Percentiles rank a stretch among this genome's conserved stretches.
phyloP scores from a whole-genome alignment of 1,284 basidiomycete genomes.

The Dichomitus squalens region DNA sequence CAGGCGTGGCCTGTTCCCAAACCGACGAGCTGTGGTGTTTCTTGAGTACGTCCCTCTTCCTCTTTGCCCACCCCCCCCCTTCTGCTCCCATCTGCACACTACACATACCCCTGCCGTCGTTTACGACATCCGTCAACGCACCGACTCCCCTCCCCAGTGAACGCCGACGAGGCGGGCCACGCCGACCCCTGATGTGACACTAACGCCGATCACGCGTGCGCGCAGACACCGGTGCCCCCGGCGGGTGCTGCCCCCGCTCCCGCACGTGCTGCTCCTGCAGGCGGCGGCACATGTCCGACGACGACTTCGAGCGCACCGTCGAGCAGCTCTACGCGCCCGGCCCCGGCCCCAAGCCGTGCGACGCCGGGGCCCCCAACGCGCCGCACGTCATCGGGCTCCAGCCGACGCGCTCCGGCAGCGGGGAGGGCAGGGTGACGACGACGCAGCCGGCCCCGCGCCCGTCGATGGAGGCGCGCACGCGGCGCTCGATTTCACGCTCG shows the following conservation, averaged over 20 bases:
- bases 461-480: conserved; percentile 17
- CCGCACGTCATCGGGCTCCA: conserved; percentile 21
- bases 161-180: no score
- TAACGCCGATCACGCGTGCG: neutral
- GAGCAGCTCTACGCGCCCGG: conserved; percentile 19
- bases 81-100: neutral
- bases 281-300: conserved; percentile 19
- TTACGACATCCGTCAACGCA: neutral
- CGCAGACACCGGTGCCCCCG: neutral
- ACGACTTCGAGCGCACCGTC: conserved; percentile 23
- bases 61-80: neutral
- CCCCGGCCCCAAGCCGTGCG: conserved; percentile 1
- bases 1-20: conserved; percentile 13
- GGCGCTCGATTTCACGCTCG: neutral
- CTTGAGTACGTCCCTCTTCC: conserved; percentile 14
- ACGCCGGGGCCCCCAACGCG: neutral
- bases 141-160: neutral
- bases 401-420: neutral
- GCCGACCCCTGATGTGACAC: no score
- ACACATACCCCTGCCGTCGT: no score
- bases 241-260: neutral
- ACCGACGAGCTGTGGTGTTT: conserved; percentile 17
- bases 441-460: conserved; percentile 17
- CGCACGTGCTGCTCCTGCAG: conserved; percentile 19
- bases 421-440: neutral